A percentile compares a stretch with the other conserved stretches of the same genome.
Evolutionary conservation across 352 stramenopile genomes (phyloP).

Genomic region (Phytophthora ramorum): DNA sequence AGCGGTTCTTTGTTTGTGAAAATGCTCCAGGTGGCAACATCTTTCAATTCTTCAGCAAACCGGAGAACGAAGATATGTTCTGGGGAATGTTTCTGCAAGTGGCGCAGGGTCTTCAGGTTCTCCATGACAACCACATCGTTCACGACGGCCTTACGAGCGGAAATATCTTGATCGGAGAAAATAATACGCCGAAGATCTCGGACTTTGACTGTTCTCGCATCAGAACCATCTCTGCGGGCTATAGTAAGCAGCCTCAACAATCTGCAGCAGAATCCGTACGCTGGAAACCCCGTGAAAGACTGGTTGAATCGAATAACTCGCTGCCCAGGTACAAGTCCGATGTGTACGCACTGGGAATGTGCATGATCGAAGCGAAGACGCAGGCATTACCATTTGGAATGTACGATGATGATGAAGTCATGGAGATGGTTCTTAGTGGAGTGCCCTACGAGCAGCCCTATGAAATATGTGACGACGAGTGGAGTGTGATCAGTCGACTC

Average conservation of each 20-base stretch:
- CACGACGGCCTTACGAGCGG: conserved; percentile 81
- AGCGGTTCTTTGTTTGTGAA: conserved; percentile 36
- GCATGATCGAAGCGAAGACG: conserved; percentile 37
- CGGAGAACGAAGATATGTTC: background rate
- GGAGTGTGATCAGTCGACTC: conserved; percentile 1
- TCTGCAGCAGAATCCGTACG: background rate
- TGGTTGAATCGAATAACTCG: background rate
- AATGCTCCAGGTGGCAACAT: too few species aligned
- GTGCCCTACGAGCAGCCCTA: conserved; percentile 3
- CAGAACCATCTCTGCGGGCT: too few species aligned
- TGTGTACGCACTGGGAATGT: conserved; percentile 44
- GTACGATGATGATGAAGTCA: conserved; percentile 2
- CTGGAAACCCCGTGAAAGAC: conserved; percentile 28
- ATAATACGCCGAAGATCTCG: conserved; percentile 26
- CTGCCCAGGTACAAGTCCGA: conserved; percentile 21
- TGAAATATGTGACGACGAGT: conserved; percentile 5
- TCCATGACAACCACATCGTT: conserved; percentile 58
- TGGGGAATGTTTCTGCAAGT: conserved; percentile 34
- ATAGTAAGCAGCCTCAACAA: background rate
- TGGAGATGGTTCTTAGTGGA: conserved; percentile 1
- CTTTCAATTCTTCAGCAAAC: conserved; percentile 18
- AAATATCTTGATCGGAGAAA: conserved; percentile 72
- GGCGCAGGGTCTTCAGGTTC: conserved; percentile 50
- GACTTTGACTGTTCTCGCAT: too few species aligned
- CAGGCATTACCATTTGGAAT: conserved; percentile 15